Evolutionary conservation across 805 yeast genomes (phyloP).

Genomic region (Metschnikowia borealis): DNA sequence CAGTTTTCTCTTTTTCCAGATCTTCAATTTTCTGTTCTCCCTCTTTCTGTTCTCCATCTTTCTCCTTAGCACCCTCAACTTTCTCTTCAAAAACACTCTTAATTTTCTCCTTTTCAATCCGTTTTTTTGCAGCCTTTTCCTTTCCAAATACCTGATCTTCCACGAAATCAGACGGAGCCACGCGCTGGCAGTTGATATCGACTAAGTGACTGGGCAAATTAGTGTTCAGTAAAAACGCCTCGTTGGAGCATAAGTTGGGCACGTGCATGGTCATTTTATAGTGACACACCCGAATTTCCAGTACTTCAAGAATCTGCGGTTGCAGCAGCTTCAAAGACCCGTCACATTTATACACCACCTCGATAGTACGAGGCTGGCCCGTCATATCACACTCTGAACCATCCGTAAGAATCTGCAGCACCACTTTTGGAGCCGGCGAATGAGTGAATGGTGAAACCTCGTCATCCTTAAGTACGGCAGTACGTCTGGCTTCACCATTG

Average conservation of each 20-base stretch:
- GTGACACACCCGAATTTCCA: constrained; percentile 55
- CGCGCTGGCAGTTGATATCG: constrained; percentile 28
- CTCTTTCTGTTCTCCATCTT: no score
- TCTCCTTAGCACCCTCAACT: no score
- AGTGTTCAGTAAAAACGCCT: constrained; percentile 29
- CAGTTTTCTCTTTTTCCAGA: no score
- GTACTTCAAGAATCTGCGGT: constrained; percentile 34
- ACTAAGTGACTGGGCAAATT: constrained; percentile 22
- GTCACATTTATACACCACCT: constrained; percentile 56
- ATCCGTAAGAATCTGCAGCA: constrained; percentile 33
- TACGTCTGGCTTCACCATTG: constrained; percentile 24
- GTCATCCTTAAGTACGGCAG: constrained; percentile 18
- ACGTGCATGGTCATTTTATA: constrained; percentile 50
- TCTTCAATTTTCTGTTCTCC: no score
- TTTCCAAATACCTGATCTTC: no score
- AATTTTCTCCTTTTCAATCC: no score
- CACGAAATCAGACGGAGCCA: constrained; percentile 1
- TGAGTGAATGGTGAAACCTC: constrained; percentile 16
- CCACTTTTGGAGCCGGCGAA: constrained; percentile 23
- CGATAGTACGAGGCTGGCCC: constrained; percentile 46
- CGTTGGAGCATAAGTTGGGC: constrained; percentile 45
- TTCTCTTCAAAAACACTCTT: no score
- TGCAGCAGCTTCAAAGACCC: constrained; percentile 17
- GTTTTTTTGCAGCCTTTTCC: no score
- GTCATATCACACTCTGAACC: constrained; percentile 65